These are phyloP conservation scores for Erysimum cheiri DNA, from an alignment of 441 rosid species.

Conservation along the genomic window DNA sequence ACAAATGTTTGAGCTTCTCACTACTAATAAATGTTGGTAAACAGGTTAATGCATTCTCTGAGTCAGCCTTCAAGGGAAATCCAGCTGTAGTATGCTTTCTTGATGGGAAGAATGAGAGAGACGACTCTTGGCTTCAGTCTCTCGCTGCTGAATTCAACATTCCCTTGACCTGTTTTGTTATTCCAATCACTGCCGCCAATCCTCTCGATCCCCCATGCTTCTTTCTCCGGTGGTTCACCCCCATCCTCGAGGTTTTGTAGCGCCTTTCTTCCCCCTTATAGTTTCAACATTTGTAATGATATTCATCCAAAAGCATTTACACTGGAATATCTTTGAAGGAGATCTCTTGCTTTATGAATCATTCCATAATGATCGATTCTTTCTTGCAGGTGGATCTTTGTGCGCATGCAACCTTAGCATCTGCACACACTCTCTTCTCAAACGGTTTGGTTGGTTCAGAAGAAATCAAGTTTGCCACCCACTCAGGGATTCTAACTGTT, in stretches of 20 bases:
- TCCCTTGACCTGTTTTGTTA: slow-evolving; percentile 4
- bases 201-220: not conserved
- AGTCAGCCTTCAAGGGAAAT: not conserved
- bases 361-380: not conserved
- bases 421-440: slow-evolving; percentile 65
- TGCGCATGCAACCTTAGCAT: slow-evolving; percentile 80
- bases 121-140: slow-evolving; percentile 4
- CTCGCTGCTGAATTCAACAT: not conserved
- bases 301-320: not conserved
- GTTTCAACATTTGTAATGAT: not conserved
- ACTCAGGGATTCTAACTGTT: slow-evolving; percentile 67
- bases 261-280: not conserved
- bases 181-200: not conserved
- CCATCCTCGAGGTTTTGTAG: not conserved
- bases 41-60: slow-evolving; percentile 8
- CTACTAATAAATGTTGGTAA: not conserved
- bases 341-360: not conserved
- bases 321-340: not conserved
- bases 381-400: slow-evolving; percentile 46
- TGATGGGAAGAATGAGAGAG: not conserved
- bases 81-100: slow-evolving; percentile 10
- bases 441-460: slow-evolving; percentile 53
- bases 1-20: not conserved
- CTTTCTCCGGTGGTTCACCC: not conserved
- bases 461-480: slow-evolving; percentile 57